Evolutionary conservation across 768 basidiomycete genomes (phyloP), one percentile per base, ranked within the genome.

Genomic region (Clathrus columnatus): DNA sequence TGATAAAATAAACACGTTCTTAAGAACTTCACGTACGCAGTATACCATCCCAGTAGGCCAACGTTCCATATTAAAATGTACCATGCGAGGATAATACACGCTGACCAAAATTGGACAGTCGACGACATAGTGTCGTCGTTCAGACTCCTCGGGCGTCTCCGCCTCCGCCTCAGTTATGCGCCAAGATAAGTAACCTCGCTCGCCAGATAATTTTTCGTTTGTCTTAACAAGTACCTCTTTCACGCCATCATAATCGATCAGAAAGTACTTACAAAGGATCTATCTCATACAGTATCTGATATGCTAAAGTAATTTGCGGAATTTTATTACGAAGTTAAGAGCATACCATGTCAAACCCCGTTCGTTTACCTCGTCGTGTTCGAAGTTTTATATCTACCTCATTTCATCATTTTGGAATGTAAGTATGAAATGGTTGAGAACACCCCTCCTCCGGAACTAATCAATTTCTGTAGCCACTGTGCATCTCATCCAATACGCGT

Each of bases 401-500:
- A 2, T 83, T 89, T 67, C 79, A 84, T 52, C 79, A 78, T 49
- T 89, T 91, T 64, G 88, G 88, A 70, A 73, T 91, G 88, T 90
- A 70, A 65, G 88, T 81, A 3, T 44, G 20, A 50, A 29, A 54
- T 28, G 26, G 8, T 43, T 52, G 27, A 20, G 18, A 32, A 28
- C 24, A 1, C 23, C 49, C 44, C 20, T 42, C 36, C 41, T 16
- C 30, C 46, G 2, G 30, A 21, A 21, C 41, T 47, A 7, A 47
- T 27, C 11, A 4, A 18, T 21, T 21, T 26, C 58, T 11, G 42
- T 56, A 92, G 90, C 56, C 90, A 92, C 65, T 91, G 90, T 63
- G 88, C 91, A 59, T 89, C 85, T 1, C 89, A 92, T 68, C 91
- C 92, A 69, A 89, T 90, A 54, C 83, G 89, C 51, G 82, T 93